Conservation (phyloP, 140 eudicot genomes). For the Oenanthe javanica region DNA sequence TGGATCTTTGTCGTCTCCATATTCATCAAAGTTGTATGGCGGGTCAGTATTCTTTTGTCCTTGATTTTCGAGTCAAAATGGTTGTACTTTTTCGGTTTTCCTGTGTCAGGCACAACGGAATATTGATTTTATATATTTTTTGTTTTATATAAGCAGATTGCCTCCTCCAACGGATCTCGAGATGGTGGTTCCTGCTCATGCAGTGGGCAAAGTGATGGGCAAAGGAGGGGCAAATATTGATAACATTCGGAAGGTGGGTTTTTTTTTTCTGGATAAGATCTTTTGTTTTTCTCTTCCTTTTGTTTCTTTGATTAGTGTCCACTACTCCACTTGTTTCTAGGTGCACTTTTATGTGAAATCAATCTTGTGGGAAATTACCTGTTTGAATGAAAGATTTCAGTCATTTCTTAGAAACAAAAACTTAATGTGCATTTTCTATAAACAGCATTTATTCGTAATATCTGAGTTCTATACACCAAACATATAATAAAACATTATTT, state of each 20-base stretch:
- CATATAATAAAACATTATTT: background rate
- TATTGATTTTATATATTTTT: constrained; percentile 1
- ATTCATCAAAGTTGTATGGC: constrained; percentile 67
- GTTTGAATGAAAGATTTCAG: background rate
- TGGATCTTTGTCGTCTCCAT: constrained; percentile 57
- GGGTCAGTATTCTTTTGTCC: constrained; percentile 47
- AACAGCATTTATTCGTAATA: background rate
- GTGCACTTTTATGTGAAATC: background rate
- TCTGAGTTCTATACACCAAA: background rate
- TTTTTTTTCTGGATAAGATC: background rate
- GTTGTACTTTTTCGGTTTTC: background rate
- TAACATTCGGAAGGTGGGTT: constrained; percentile 74
- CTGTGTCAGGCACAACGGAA: background rate
- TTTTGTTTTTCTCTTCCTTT: background rate
- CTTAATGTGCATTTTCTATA: background rate
- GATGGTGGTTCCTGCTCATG: constrained; percentile 84
- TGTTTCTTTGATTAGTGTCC: background rate
- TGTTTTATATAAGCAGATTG: constrained; percentile 37
- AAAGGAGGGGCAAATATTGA: constrained; percentile 85
- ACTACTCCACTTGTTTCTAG: background rate
- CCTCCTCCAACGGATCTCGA: constrained; percentile 61
- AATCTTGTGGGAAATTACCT: background rate
- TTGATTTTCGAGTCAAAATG: constrained; percentile 5
- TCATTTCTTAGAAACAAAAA: background rate
- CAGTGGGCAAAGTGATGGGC: constrained; percentile 89